Evolutionary conservation across 345 rosid genomes (phyloP), one percentile per base, ranked within the genome.

Genomic region (Eucalyptus urophylla): DNA sequence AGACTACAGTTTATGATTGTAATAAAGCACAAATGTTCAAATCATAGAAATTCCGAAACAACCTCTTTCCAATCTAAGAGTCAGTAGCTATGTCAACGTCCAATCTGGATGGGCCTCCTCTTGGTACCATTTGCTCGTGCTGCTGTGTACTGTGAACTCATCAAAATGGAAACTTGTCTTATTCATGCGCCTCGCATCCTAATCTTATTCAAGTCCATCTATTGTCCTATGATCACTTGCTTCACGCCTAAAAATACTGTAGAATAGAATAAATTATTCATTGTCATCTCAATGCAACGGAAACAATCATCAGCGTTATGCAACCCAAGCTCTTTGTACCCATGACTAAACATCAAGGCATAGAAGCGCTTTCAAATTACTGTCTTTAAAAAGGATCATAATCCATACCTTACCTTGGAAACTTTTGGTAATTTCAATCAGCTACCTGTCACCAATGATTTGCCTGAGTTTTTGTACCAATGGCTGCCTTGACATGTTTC

Each of bases 391-490:
- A 60, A 60, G 31, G 31, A 60, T 58, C n/a, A 58, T 11, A 24
- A 72, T 27, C 37, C 86, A n/a, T 33, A 90, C 95, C 96, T 47
- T 47, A 76, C 90, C 62, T 91, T 93, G 92, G 72, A 89, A 92
- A 72, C 96, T 92, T 91, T 94, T 95, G 90, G 96, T 95, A 86
- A 95, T 93, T 49, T 93, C 90, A 88, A 94, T 92, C 93, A 97
- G 92, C 90, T 95, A 89, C 87, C 89, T 93, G 91, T 97, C 98
- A 88, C 99, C 99, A 9, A 95, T 94, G 47, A 95, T 90, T 37
- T 87, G 90, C 89, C 99, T 94, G 87, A 95, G 49, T 92, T 62
- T 92, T 89, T 47, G 93, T 60, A 97, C 92, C 29, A 96, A 88
- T 31, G 94, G 96, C 49, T 87, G 91, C 86, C 99, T 91, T 2